These are phyloP conservation scores for Juglanconis oblonga DNA, from an alignment of 2,329 filamentous ascomycete species.

Conservation along the genomic window DNA sequence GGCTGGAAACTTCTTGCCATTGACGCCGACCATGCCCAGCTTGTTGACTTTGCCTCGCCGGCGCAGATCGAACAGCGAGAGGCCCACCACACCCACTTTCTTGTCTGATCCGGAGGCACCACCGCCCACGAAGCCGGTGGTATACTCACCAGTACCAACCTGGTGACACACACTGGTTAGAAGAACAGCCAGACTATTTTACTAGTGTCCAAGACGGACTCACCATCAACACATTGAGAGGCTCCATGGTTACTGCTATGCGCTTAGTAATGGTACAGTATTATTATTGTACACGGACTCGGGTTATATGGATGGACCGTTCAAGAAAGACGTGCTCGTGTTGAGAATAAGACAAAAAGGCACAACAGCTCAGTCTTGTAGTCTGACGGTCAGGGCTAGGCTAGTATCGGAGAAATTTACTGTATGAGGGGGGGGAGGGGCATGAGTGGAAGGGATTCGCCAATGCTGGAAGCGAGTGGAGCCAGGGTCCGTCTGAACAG, in stretches of 20 bases:
- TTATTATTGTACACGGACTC: neutral
- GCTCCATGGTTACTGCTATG: constrained; percentile 42
- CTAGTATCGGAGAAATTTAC: constrained; percentile 17
- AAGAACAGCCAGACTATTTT: constrained; percentile 19
- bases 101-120: constrained; percentile 87
- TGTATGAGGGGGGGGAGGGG: constrained; percentile 6
- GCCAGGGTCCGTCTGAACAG: neutral
- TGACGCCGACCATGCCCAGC: constrained; percentile 85
- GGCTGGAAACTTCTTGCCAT: constrained; percentile 84
- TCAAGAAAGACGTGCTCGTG: too few species aligned
- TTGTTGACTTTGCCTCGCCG: constrained; percentile 83
- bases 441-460: constrained; percentile 5
- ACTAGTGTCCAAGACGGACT: too few species aligned
- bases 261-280: neutral
- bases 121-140: constrained; percentile 86
- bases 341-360: too few species aligned
- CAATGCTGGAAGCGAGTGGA: neutral
- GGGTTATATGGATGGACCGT: too few species aligned
- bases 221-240: constrained; percentile 68
- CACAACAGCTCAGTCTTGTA: too few species aligned
- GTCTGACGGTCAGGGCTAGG: neutral
- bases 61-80: constrained; percentile 86
- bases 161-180: constrained; percentile 26
- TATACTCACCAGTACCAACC: constrained; percentile 95
- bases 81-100: constrained; percentile 89